These are phyloP conservation scores for Claviceps monticola DNA, from an alignment of 2,329 filamentous ascomycete species.

Conservation along the genomic window DNA sequence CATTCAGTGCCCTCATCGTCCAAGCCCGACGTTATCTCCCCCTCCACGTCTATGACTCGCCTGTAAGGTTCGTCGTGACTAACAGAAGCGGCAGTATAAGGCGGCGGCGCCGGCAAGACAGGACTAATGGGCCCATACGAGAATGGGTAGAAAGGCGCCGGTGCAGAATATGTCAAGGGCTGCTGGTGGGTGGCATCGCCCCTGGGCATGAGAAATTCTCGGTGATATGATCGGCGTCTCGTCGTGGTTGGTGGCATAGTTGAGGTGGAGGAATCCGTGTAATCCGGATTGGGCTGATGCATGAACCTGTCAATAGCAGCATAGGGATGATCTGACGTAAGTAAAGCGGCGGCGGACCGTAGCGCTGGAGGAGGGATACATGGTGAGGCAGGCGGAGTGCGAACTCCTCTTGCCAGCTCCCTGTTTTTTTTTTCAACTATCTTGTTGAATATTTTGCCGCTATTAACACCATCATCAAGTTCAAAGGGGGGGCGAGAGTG, in stretches of 20 bases:
- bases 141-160: slow-evolving; percentile 27
- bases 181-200: slow-evolving; percentile 15
- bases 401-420: neutral
- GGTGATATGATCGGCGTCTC: slow-evolving; percentile 29
- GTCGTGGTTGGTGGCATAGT: slow-evolving; percentile 18
- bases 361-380: slow-evolving; percentile 32
- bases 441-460: neutral
- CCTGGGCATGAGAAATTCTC: slow-evolving; percentile 25
- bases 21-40: slow-evolving; percentile 35
- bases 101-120: slow-evolving; percentile 33
- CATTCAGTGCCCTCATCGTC: slow-evolving; percentile 36
- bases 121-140: slow-evolving; percentile 36
- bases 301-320: slow-evolving; percentile 24
- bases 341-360: slow-evolving; percentile 27
- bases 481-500: slow-evolving; percentile 11
- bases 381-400: slow-evolving; percentile 32
- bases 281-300: slow-evolving; percentile 37
- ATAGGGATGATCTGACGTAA: slow-evolving; percentile 22
- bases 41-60: slow-evolving; percentile 29
- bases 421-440: slow-evolving; percentile 2
- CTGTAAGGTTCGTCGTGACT: slow-evolving; percentile 12
- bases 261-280: slow-evolving; percentile 24
- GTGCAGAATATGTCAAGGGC: slow-evolving; percentile 13
- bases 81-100: slow-evolving; percentile 10
- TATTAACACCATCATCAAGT: slow-evolving; percentile 15